Evolutionary conservation across 805 yeast genomes (phyloP).

Genomic region (Teunomyces aglyptinius): DNA sequence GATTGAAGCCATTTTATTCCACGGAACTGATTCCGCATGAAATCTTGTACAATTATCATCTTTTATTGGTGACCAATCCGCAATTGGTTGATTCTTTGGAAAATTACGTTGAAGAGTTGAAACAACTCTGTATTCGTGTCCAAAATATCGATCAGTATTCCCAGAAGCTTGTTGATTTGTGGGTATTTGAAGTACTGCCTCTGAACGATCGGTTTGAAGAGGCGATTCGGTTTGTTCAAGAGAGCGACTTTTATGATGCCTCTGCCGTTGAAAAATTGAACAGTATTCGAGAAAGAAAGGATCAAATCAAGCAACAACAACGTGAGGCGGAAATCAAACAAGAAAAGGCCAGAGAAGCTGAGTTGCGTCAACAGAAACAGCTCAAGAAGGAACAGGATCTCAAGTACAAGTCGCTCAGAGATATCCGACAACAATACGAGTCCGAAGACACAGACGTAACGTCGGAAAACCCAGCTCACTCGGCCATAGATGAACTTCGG

Average conservation of each 20-base stretch:
- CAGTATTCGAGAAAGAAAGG: conserved; percentile 14
- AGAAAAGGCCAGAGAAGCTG: conserved; percentile 20
- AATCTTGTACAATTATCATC: conserved; percentile 29
- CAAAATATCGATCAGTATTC: conserved; percentile 13
- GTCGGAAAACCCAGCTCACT: background rate
- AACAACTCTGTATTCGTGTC: conserved; percentile 1
- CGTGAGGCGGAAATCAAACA: conserved; percentile 19
- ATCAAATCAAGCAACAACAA: conserved; percentile 15
- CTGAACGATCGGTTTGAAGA: conserved; percentile 24
- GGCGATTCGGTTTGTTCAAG: conserved; percentile 26
- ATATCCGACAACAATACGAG: conserved; percentile 20
- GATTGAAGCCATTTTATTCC: conserved; percentile 18
- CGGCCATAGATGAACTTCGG: conserved; percentile 11
- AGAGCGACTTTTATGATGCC: conserved; percentile 16
- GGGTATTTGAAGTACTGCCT: conserved; percentile 36
- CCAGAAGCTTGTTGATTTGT: conserved; percentile 29
- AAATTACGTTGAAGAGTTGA: conserved; percentile 6
- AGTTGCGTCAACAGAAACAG: conserved; percentile 12
- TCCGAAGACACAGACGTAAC: background rate
- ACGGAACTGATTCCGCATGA: conserved; percentile 28
- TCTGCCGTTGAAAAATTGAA: conserved; percentile 8
- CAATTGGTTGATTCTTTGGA: conserved; percentile 13
- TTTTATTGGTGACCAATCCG: conserved; percentile 29
- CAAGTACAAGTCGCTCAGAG: conserved; percentile 30
- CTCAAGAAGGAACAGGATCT: conserved; percentile 19